Base-by-base conservation (phyloP, 2,329 filamentous ascomycete species). In the Trichoderma asperellum region DNA sequence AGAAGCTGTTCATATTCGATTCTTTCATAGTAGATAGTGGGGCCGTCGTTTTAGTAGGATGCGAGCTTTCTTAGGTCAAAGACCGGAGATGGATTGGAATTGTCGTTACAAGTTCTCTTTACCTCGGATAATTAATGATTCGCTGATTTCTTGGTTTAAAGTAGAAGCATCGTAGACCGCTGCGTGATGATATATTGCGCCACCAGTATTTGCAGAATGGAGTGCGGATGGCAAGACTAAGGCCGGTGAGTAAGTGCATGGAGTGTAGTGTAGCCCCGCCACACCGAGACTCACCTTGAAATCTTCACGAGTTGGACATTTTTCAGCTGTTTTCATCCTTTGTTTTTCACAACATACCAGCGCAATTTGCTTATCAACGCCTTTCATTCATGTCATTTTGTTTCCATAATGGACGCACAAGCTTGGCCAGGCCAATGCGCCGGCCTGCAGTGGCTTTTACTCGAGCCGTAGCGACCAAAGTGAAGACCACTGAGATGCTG, bases 401-500 rank as follows among this genome's bases (percentile, higher is more conserved):
- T 24, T 40, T 60, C 32, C n/a, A 24, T 1, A 18, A 73, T 73
- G 70, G 70, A 49, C 43, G 55, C 5, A 49, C 47, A 35, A 71
- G 40, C 55, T 49, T 68, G 55, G 34, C 71, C 18, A 72, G 68
- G 67, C 52, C 71, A 49, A 66, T 64, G 43, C n/a, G 29, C 43
- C 61, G 57, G 61, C 63, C 68, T 11, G 32, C 65, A n/a, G 49
- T 49, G 27, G 32, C 62, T 12, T 70, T 70, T 32, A 37, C 59
- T 35, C 69, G 72, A 18, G 34, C 70, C 18, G 71, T 18, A 35
- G 55, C 70, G 6, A 65, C 53, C 21, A 63, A 52, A 58, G 34
- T 63, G 14, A 73, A 70, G 60, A 7, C 64, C 18, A 35, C 68
- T 35, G 63, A 72, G 18, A 73, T 69, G 72, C 70, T 72, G 27